Conservation (phyloP, 306 rosid genomes). For the Rubus parviflorus region DNA sequence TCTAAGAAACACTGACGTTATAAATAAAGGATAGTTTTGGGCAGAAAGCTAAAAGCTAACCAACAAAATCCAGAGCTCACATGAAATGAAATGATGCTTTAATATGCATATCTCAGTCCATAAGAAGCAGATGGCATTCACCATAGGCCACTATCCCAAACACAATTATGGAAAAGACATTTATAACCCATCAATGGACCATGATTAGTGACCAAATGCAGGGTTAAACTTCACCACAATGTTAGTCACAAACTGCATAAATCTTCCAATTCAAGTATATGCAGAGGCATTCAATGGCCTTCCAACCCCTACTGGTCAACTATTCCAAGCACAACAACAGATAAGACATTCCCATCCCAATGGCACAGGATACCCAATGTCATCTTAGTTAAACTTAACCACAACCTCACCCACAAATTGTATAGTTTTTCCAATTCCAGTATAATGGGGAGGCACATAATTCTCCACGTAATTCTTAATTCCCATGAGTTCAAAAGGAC, state of each 20-base stretch:
- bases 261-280: not conserved
- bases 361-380: not conserved
- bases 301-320: not conserved
- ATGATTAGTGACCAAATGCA: not conserved
- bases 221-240: not conserved
- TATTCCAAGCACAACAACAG: not conserved
- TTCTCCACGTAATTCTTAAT: not conserved
- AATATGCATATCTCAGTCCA: not conserved
- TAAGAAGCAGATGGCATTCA: not conserved
- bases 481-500: not conserved
- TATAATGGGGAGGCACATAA: not conserved
- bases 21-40: too few relatives aligned
- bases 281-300: conserved; percentile 1
- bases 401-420: not conserved
- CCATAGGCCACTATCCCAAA: not conserved
- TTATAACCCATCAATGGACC: not conserved
- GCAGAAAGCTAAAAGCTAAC: not conserved
- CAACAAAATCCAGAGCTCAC: not conserved
- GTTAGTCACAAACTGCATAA: not conserved
- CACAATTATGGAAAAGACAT: not conserved
- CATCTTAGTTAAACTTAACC: not conserved
- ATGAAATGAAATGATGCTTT: not conserved
- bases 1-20: not conserved
- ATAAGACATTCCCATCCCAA: not conserved
- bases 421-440: not conserved